Evolutionary conservation across 345 rosid species (phyloP).

Genomic region (Gossypium longicalyx): DNA sequence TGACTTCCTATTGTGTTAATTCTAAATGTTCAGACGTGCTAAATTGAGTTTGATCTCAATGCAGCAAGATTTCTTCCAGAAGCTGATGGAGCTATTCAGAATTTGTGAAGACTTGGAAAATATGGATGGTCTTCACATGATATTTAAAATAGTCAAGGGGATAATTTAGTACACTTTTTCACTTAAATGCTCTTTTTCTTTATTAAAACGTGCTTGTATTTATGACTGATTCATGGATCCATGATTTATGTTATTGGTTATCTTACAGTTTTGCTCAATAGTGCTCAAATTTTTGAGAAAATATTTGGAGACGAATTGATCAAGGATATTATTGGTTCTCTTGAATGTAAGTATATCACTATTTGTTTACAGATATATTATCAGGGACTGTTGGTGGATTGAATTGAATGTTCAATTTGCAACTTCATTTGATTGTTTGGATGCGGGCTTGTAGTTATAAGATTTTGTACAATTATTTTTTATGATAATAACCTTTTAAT

Average conservation of each 20-base stretch:
- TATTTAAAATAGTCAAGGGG: constrained; percentile 75
- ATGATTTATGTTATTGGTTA: constrained; percentile 22
- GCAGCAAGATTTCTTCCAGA: constrained; percentile 76
- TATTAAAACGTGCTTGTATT: constrained; percentile 10
- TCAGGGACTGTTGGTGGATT: neutral
- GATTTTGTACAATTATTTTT: neutral
- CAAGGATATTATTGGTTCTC: constrained; percentile 83
- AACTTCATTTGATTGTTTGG: neutral
- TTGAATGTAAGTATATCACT: constrained; percentile 67
- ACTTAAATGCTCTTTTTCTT: constrained; percentile 11
- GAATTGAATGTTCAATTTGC: constrained; percentile 3
- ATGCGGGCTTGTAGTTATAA: neutral
- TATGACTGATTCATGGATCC: constrained; percentile 15
- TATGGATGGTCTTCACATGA: constrained; percentile 67
- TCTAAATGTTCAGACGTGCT: constrained; percentile 1
- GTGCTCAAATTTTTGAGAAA: constrained; percentile 70
- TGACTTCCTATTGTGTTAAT: neutral
- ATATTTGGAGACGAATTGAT: constrained; percentile 78
- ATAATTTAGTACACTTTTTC: constrained; percentile 53
- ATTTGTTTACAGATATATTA: neutral
- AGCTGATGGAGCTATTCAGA: constrained; percentile 68
- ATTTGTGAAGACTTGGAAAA: constrained; percentile 64
- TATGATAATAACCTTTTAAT: neutral
- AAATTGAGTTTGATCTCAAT: constrained; percentile 26
- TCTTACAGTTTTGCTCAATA: constrained; percentile 75